Conservation (phyloP, 805 yeast genomes). For the Spathaspora boniae region DNA sequence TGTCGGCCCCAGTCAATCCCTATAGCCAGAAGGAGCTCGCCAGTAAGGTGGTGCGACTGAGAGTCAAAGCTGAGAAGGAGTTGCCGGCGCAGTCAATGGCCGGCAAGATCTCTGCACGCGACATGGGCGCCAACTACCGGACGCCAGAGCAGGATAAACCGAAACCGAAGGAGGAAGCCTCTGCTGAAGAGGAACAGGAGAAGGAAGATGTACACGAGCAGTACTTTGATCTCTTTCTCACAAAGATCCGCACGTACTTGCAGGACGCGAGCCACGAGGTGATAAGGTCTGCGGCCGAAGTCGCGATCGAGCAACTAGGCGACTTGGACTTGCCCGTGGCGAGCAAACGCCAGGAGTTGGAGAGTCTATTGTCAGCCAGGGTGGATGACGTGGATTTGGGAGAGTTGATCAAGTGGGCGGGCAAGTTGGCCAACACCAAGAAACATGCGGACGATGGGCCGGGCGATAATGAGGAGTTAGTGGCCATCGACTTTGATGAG, state of each 20-base stretch:
- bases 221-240: conserved; percentile 52
- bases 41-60: conserved; percentile 57
- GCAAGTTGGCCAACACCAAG: conserved; percentile 43
- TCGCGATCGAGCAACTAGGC: conserved; percentile 53
- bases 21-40: conserved; percentile 74
- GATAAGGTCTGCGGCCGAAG: conserved; percentile 68
- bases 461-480: conserved; percentile 19
- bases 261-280: conserved; percentile 79
- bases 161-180: background rate
- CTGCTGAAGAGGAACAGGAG: too few species aligned
- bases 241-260: conserved; percentile 53
- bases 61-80: conserved; percentile 42
- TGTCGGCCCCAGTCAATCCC: too few species aligned
- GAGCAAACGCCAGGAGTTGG: conserved; percentile 47
- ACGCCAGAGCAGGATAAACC: background rate
- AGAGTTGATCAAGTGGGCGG: conserved; percentile 40
- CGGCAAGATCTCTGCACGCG: conserved; percentile 63
- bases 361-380: conserved; percentile 40
- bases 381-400: conserved; percentile 45
- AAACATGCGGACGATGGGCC: conserved; percentile 31
- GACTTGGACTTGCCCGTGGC: conserved; percentile 40
- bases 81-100: conserved; percentile 70
- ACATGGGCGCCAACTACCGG: conserved; percentile 52
- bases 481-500: conserved; percentile 23
- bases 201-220: conserved; percentile 5